These are phyloP conservation scores for Phaeosphaeria sp. DNA, from an alignment of 2,329 filamentous ascomycete genomes.

Conservation along the genomic window DNA sequence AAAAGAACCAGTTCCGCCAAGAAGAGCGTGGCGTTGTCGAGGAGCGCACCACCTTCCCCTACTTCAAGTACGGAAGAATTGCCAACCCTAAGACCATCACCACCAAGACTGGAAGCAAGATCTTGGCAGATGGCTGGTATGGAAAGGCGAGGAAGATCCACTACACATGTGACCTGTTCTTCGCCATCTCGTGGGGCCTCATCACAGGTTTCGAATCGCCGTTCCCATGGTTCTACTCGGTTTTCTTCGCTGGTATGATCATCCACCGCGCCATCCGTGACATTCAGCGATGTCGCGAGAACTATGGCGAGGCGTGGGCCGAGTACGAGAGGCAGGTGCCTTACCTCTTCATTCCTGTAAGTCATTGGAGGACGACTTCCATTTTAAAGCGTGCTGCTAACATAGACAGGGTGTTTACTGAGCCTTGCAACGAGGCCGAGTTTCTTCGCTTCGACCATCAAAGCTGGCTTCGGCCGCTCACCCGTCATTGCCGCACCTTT, in stretches of 20 bases:
- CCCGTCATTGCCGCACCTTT: conserved; percentile 3
- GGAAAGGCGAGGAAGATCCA: conserved; percentile 80
- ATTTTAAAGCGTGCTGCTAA: background rate
- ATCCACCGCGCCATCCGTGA: conserved; percentile 78
- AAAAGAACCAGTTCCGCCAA: conserved; percentile 91
- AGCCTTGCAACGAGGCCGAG: background rate
- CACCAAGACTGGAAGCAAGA: conserved; percentile 74
- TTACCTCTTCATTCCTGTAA: conserved; percentile 80
- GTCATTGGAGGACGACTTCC: conserved; percentile 5
- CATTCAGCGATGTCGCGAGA: conserved; percentile 74
- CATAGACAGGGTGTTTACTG: conserved; percentile 16
- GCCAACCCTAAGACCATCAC: conserved; percentile 81
- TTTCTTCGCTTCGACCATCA: background rate
- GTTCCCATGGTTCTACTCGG: conserved; percentile 88
- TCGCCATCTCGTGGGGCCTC: conserved; percentile 79
- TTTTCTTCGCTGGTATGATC: conserved; percentile 84
- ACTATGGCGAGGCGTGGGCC: conserved; percentile 82
- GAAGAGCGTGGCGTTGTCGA: conserved; percentile 74
- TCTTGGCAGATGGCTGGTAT: conserved; percentile 82
- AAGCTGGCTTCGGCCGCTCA: background rate
- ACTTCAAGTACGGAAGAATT: conserved; percentile 86
- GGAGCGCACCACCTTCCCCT: conserved; percentile 82
- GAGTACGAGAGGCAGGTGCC: conserved; percentile 83
- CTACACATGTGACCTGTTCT: conserved; percentile 81
- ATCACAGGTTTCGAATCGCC: conserved; percentile 81